phyloP scores from a whole-genome alignment of 495 filamentous ascomycete species.

The Elasticomyces elasticus region DNA sequence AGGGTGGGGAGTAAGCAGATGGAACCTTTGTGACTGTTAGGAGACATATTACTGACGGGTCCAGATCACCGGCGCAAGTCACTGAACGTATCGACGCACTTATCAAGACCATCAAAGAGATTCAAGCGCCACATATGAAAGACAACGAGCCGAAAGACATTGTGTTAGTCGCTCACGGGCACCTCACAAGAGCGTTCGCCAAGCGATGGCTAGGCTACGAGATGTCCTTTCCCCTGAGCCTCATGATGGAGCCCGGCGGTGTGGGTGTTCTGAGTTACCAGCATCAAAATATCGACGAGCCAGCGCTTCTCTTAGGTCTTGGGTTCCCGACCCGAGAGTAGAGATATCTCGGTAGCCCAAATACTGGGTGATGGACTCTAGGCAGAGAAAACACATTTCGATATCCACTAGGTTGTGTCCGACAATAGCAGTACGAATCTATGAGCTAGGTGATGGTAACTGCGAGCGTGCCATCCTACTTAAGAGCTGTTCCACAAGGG shows the following conservation, averaged over 20 bases:
- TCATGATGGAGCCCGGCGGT: constrained; percentile 74
- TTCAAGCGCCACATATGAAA: constrained; percentile 44
- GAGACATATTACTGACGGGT: not conserved
- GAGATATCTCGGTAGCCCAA: no score
- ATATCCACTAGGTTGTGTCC: no score
- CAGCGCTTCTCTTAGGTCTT: constrained; percentile 47
- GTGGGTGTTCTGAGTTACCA: constrained; percentile 74
- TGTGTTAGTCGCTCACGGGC: constrained; percentile 69
- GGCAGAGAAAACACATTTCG: no score
- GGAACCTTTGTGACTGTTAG: not conserved
- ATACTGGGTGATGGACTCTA: no score
- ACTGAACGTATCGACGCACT: constrained; percentile 59
- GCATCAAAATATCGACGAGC: constrained; percentile 56
- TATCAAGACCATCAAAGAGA: constrained; percentile 59
- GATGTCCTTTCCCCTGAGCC: constrained; percentile 52
- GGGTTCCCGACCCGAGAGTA: constrained; percentile 17
- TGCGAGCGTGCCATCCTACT: no score
- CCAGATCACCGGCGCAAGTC: constrained; percentile 55
- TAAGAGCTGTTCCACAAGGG: no score
- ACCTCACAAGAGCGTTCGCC: constrained; percentile 80
- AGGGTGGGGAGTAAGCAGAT: constrained; percentile 50
- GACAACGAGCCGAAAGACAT: constrained; percentile 48
- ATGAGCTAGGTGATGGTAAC: no score
- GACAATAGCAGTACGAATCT: no score
- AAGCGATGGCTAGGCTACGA: constrained; percentile 74